Conservation (phyloP, 768 basidiomycete genomes). For the Pilatotrama ljubarskyi region DNA sequence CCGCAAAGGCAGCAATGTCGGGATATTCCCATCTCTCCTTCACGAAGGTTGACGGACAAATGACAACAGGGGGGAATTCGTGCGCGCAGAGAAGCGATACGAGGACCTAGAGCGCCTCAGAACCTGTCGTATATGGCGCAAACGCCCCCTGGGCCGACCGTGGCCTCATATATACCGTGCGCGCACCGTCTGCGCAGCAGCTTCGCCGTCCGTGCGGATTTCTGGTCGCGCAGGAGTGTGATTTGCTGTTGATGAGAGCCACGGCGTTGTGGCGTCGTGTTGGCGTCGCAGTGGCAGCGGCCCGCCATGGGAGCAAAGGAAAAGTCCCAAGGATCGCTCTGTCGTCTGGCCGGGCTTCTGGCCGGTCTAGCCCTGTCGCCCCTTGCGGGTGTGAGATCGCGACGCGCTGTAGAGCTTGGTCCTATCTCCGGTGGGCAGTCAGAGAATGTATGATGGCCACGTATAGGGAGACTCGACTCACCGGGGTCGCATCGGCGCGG, state of each 20-base stretch:
- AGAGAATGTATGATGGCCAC: no score
- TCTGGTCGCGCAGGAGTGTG: conserved; percentile 5
- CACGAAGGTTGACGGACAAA: neutral
- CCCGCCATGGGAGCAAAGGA: conserved; percentile 10
- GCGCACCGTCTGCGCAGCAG: neutral
- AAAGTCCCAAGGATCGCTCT: conserved; percentile 4
- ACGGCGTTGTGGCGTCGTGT: conserved; percentile 5
- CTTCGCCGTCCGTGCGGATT: neutral
- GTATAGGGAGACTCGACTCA: neutral
- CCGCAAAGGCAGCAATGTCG: neutral
- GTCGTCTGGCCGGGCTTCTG: conserved; percentile 8
- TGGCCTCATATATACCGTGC: neutral
- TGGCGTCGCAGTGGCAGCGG: neutral
- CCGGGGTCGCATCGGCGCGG: neutral
- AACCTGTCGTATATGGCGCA: conserved; percentile 9
- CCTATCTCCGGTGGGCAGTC: conserved; percentile 8
- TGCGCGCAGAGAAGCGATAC: neutral
- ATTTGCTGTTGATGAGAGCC: neutral
- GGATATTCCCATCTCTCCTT: neutral
- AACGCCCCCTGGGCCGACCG: conserved; percentile 1
- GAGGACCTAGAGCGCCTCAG: conserved; percentile 10
- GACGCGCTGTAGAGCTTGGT: neutral
- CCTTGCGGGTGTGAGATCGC: conserved; percentile 4
- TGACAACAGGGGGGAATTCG: neutral
- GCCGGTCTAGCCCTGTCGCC: neutral